Evolutionary conservation across 495 filamentous ascomycete genomes (phyloP).

Genomic region (Pseudevernia furfuracea): DNA sequence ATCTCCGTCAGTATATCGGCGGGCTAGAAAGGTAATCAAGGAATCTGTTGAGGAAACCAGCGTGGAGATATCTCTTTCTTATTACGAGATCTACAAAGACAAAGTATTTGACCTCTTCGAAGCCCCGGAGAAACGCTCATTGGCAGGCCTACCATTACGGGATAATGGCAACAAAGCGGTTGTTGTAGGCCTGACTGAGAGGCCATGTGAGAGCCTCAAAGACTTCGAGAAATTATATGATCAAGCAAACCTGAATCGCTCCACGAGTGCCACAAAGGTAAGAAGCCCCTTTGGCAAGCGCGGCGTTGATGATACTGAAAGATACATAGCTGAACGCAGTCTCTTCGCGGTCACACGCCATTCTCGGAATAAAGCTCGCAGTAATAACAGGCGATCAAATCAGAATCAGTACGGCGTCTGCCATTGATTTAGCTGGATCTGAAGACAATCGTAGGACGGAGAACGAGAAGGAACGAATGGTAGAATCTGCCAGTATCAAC

Average conservation of each 20-base stretch:
- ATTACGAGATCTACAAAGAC: conserved; percentile 98
- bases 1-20: conserved; percentile 52
- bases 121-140: conserved; percentile 78
- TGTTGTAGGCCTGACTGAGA: conserved; percentile 84
- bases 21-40: conserved; percentile 79
- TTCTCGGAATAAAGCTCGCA: conserved; percentile 81
- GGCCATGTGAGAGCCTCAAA: conserved; percentile 74
- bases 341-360: conserved; percentile 87
- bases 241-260: conserved; percentile 86
- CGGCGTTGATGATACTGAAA: neutral
- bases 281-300: conserved; percentile 1
- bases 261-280: conserved; percentile 85
- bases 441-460: conserved; percentile 94
- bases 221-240: conserved; percentile 92
- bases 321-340: conserved; percentile 69
- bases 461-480: conserved; percentile 85
- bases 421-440: conserved; percentile 92
- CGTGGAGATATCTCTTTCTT: conserved; percentile 75
- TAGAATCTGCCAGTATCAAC: conserved; percentile 98
- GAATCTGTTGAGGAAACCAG: conserved; percentile 66
- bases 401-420: conserved; percentile 74
- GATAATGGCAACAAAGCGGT: conserved; percentile 84
- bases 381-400: conserved; percentile 64
- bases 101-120: conserved; percentile 92
- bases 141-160: conserved; percentile 77